Evolutionary conservation across 2,329 filamentous ascomycete genomes (phyloP).

Genomic region (Arthroderma sp.): DNA sequence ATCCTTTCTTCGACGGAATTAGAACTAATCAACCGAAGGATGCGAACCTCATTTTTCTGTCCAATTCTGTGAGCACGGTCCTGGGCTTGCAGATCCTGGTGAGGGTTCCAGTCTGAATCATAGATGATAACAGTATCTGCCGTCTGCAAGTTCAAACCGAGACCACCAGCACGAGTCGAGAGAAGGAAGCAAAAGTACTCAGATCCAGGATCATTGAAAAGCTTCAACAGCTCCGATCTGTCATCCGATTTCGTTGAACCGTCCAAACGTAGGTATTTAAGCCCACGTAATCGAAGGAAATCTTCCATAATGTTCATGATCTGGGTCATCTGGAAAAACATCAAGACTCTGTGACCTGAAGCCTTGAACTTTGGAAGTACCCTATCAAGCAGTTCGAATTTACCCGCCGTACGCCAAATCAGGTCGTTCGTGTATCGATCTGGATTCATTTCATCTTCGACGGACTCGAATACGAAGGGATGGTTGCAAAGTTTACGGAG

Average conservation of each 20-base stretch:
- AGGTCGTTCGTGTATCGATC: constrained; percentile 77
- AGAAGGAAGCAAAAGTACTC: constrained; percentile 96
- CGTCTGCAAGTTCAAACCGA: constrained; percentile 92
- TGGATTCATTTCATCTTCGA: constrained; percentile 97
- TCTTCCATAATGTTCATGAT: constrained; percentile 99
- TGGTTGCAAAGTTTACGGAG: constrained; percentile 97
- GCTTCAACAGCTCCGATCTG: constrained; percentile 73
- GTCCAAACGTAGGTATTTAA: constrained; percentile 83
- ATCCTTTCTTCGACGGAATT: constrained; percentile 99
- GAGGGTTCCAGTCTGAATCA: constrained; percentile 98
- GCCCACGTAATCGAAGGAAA: constrained; percentile 70
- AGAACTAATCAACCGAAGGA: constrained; percentile 85
- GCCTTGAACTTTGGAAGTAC: constrained; percentile 85
- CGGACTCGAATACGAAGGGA: constrained; percentile 94
- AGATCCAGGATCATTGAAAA: constrained; percentile 82
- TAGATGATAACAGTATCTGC: constrained; percentile 99
- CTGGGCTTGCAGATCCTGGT: constrained; percentile 96
- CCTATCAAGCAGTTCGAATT: constrained; percentile 90
- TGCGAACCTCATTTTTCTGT: constrained; percentile 98
- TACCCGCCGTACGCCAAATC: constrained; percentile 88
- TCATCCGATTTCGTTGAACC: constrained; percentile 97
- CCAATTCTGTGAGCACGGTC: constrained; percentile 99
- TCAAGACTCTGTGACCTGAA: constrained; percentile 86
- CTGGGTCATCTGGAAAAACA: constrained; percentile 99
- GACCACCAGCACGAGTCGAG: constrained; percentile 95